Conservation (phyloP, 1,284 basidiomycete species). For the Malassezia yamatoensis region DNA sequence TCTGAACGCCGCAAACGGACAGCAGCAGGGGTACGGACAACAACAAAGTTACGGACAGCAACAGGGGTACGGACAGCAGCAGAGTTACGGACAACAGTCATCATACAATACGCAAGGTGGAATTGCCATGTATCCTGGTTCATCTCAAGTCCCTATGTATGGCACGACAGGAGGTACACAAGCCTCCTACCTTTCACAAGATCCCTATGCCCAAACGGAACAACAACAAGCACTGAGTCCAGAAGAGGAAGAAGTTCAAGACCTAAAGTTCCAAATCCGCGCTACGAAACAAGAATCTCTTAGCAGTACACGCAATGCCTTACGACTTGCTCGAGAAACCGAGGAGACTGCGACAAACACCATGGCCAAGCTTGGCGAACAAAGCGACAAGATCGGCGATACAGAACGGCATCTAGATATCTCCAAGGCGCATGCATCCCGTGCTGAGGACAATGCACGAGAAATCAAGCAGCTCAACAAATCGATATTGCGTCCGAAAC, state of each 20-base stretch:
- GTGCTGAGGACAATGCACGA: slow-evolving; percentile 84
- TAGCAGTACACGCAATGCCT: slow-evolving; percentile 78
- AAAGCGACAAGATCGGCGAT: slow-evolving; percentile 72
- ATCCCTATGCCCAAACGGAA: slow-evolving; percentile 2
- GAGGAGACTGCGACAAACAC: slow-evolving; percentile 90
- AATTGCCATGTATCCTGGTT: not conserved
- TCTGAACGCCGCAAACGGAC: not conserved
- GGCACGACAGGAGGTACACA: not conserved
- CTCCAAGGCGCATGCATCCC: slow-evolving; percentile 74
- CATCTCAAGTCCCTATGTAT: not conserved
- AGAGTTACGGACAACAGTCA: not conserved
- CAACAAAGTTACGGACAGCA: not conserved
- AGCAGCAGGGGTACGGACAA: not conserved
- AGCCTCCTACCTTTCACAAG: slow-evolving; percentile 5
- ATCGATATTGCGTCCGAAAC: slow-evolving; percentile 69
- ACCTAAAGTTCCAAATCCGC: slow-evolving; percentile 84
- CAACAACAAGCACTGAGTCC: slow-evolving; percentile 50
- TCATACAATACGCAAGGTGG: not conserved
- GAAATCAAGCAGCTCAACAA: slow-evolving; percentile 88
- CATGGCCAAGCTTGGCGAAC: slow-evolving; percentile 74
- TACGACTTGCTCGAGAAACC: slow-evolving; percentile 82
- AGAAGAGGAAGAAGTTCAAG: slow-evolving; percentile 90
- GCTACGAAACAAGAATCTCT: slow-evolving; percentile 88
- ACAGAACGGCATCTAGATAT: slow-evolving; percentile 93
- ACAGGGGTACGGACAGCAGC: not conserved